These are phyloP conservation scores for Madurella fahalii DNA, from an alignment of 2,329 filamentous ascomycete genomes.

Conservation along the genomic window DNA sequence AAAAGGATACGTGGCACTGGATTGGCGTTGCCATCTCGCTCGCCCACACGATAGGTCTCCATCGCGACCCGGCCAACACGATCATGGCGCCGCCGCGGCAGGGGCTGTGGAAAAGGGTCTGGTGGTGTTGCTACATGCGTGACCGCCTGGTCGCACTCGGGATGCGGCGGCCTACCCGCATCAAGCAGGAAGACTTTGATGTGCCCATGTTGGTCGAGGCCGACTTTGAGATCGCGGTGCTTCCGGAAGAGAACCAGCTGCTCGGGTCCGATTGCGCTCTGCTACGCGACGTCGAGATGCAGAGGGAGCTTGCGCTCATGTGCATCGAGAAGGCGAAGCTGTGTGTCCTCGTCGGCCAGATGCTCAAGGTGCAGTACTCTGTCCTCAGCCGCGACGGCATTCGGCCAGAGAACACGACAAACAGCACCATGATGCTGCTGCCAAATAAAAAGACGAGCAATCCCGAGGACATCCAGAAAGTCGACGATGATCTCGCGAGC, in stretches of 20 bases:
- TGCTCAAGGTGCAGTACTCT: constrained; percentile 87
- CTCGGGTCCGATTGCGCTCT: constrained; percentile 68
- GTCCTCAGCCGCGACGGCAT: constrained; percentile 81
- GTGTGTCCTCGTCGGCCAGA: constrained; percentile 82
- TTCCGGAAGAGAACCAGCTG: constrained; percentile 64
- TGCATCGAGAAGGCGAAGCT: constrained; percentile 90
- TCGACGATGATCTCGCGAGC: constrained; percentile 69
- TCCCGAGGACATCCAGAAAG: constrained; percentile 74
- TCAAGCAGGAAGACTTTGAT: constrained; percentile 90
- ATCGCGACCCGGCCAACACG: constrained; percentile 75
- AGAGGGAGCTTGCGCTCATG: constrained; percentile 76
- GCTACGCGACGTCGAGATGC: constrained; percentile 66
- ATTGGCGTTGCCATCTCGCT: constrained; percentile 94
- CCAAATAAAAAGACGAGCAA: constrained; percentile 65
- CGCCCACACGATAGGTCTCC: constrained; percentile 87
- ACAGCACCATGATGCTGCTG: constrained; percentile 80
- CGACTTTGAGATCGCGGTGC: constrained; percentile 75
- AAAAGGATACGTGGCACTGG: constrained; percentile 98
- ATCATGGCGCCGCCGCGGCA: constrained; percentile 70
- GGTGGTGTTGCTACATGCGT: constrained; percentile 97
- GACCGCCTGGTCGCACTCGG: constrained; percentile 88
- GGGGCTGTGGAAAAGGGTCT: constrained; percentile 88
- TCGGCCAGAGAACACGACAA: constrained; percentile 70
- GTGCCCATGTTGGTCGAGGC: constrained; percentile 81
- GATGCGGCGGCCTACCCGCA: constrained; percentile 87